These are phyloP conservation scores for Oenanthe sinensis DNA, from an alignment of 129 eudicot genomes.

Conservation along the genomic window DNA sequence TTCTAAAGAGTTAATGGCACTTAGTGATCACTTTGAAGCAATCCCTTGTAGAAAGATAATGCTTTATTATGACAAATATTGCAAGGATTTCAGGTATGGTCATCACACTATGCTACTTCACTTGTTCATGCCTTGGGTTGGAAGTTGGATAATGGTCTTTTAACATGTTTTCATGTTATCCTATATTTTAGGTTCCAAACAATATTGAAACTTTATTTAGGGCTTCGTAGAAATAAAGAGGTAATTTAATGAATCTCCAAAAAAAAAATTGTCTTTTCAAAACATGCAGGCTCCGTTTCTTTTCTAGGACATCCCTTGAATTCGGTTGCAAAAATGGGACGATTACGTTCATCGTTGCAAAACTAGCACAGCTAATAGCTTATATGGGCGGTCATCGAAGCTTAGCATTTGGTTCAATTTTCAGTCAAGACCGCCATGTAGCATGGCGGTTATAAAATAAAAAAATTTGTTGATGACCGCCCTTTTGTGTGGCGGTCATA, in stretches of 20 bases:
- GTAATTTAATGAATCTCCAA: slow-evolving; percentile 21
- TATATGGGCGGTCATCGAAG: too few relatives aligned
- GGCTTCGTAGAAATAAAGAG: slow-evolving; percentile 44
- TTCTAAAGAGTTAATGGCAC: slow-evolving; percentile 38
- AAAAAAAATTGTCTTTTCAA: too few relatives aligned
- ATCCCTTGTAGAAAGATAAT: slow-evolving; percentile 75
- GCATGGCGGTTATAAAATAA: too few relatives aligned
- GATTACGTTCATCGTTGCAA: too few relatives aligned
- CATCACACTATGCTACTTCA: slow-evolving; percentile 9
- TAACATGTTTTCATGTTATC: slow-evolving; percentile 19
- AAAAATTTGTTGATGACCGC: too few relatives aligned
- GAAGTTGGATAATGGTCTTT: neutral
- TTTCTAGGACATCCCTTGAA: too few relatives aligned
- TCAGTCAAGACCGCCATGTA: too few relatives aligned
- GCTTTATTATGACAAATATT: slow-evolving; percentile 80
- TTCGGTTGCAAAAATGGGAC: too few relatives aligned
- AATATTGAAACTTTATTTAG: slow-evolving; percentile 59
- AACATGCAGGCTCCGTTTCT: too few relatives aligned
- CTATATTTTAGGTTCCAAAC: slow-evolving; percentile 52
- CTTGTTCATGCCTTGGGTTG: neutral
- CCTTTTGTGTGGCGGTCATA: too few relatives aligned
- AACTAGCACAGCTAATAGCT: too few relatives aligned
- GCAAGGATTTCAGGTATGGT: slow-evolving; percentile 64
- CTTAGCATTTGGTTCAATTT: too few relatives aligned
- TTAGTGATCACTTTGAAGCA: slow-evolving; percentile 56